These are phyloP conservation scores for Hypoxylon sp. DNA, from an alignment of 2,329 filamentous ascomycete species.

Conservation along the genomic window DNA sequence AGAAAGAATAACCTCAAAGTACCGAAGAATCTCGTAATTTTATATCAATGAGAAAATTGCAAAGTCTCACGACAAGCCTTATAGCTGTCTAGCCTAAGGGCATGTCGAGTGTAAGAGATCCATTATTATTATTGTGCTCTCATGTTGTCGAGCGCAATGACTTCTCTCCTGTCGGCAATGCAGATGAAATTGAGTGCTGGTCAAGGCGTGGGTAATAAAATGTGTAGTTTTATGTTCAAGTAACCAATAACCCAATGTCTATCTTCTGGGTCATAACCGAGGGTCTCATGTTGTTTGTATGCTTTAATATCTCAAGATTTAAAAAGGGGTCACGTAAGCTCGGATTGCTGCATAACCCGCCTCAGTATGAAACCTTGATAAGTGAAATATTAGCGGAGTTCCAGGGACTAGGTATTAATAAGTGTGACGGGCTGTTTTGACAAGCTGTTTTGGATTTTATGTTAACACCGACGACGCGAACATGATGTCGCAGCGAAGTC, in stretches of 20 bases:
- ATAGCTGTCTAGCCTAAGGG: too few species aligned
- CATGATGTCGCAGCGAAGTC: background rate
- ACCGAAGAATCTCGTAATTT: too few species aligned
- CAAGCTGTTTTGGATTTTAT: background rate
- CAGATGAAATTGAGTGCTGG: background rate
- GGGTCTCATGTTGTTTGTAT: background rate
- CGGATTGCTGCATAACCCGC: background rate
- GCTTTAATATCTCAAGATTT: background rate
- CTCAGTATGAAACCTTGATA: background rate
- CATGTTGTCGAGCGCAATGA: background rate
- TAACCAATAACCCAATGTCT: background rate
- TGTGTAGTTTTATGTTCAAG: background rate
- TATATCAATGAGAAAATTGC: too few species aligned
- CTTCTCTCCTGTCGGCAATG: background rate
- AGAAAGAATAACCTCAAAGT: too few species aligned
- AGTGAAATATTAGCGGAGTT: background rate
- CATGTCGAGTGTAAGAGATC: too few species aligned
- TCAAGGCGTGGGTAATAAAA: background rate
- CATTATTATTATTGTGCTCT: background rate
- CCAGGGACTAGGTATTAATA: background rate
- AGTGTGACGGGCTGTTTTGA: background rate
- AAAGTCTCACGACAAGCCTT: too few species aligned
- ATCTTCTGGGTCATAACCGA: background rate
- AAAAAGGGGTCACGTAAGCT: background rate
- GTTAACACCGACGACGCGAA: conserved; percentile 2